Base-by-base conservation (phyloP, 148 eudicot genomes). In the Heliamphora exappendiculata region DNA sequence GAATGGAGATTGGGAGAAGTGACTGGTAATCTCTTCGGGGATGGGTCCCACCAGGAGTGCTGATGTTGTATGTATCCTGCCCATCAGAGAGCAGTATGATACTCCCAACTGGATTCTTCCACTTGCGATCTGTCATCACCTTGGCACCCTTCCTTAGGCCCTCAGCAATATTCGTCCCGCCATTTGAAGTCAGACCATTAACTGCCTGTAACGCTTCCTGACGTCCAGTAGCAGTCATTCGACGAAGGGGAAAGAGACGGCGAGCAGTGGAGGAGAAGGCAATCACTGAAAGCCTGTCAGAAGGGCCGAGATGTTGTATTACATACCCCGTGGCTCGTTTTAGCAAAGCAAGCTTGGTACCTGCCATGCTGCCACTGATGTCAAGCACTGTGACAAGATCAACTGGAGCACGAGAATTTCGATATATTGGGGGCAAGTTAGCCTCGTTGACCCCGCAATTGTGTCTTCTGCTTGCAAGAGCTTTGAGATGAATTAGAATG, bases 301-400 rank as follows among this genome's bases (percentile, higher is more conserved):
- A 62, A 28, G 87, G 85, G 31, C 90, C 87, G 51, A 87, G 80
- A 39, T 85, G 80, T 41, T 85, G 88, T 12, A 87, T 85, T 29
- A 87, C 88, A 22, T 85, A 87, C 0, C 90, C 90, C 88, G 85
- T 85, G 34, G 90, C 90, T 20, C 85, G 82, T 74, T 87, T 87
- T 3, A 87, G 84, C 77, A 87, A 65, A 29, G 86, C 86, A n/a
- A 87, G 86, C 82, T 87, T 87, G 22, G 90, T 81, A 57, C 90
- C 90, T 5, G 88, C 80, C 90, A 87, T 87, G 84, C 90, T 87
- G 37, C 90, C 90, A 62, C 90, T 87, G 14, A 87, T 79, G 57
- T 87, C 88, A 55, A 87, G 86, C 24, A 87, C 82, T 1, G 90
- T 84, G 47, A 87, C 87, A 36, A 87, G 87, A 76, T 87, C 90